Percentiles rank a stretch among this genome's conserved stretches.
Evolutionary conservation across 345 rosid species (phyloP).

Genomic region (Boechera retrofracta): DNA sequence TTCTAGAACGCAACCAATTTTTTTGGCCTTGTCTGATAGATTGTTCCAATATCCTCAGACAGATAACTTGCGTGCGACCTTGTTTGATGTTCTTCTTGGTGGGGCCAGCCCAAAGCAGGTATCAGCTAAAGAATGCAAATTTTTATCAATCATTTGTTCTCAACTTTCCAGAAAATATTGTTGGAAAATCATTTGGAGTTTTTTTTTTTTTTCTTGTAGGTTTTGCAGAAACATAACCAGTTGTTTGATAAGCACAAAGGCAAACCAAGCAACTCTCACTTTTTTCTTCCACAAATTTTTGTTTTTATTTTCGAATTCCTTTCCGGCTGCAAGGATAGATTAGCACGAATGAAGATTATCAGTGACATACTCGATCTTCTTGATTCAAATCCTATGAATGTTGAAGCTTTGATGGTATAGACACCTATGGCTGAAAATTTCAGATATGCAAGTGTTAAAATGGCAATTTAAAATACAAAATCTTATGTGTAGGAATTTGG

Average conservation of each 20-base stretch:
- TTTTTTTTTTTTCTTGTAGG: conserved; percentile 51
- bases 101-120: conserved; percentile 99
- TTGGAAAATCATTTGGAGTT: conserved; percentile 16
- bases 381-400: conserved; percentile 83
- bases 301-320: conserved; percentile 76
- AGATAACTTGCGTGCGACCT: conserved; percentile 82
- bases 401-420: conserved; percentile 91
- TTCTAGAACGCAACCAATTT: conserved; percentile 69
- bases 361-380: conserved; percentile 83
- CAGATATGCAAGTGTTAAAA: conserved; percentile 25
- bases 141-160: conserved; percentile 20
- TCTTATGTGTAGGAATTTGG: conserved; percentile 72
- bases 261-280: conserved; percentile 69
- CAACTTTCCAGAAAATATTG: conserved; percentile 29
- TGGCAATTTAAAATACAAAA: conserved; percentile 40
- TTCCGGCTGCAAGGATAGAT: conserved; percentile 64
- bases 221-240: conserved; percentile 76
- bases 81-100: conserved; percentile 97
- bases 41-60: conserved; percentile 82
- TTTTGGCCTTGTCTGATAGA: conserved; percentile 75
- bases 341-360: conserved; percentile 71
- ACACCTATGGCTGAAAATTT: conserved; percentile 8
- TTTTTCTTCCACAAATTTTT: conserved; percentile 83
- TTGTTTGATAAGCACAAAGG: conserved; percentile 62
- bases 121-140: conserved; percentile 27